Conservation (phyloP, 257 asterid species). For the Nicotiana noctiflora region DNA sequence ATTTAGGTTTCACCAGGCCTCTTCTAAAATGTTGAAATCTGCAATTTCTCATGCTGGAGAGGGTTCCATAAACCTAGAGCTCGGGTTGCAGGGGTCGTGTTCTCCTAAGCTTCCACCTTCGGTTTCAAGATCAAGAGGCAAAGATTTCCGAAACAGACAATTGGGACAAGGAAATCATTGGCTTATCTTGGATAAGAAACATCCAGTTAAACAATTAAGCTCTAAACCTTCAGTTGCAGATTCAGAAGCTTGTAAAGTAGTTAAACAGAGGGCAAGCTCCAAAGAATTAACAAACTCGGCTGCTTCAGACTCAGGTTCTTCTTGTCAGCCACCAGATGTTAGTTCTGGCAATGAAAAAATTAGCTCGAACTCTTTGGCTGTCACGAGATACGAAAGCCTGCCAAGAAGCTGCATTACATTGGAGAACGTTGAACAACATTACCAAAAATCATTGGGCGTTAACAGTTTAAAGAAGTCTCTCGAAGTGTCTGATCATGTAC, state of each 20-base stretch:
- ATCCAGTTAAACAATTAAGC: slow-evolving; percentile 10
- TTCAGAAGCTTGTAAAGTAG: slow-evolving; percentile 8
- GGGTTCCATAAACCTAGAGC: slow-evolving; percentile 7
- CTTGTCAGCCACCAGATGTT: slow-evolving; percentile 3
- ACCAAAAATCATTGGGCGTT: too few relatives aligned
- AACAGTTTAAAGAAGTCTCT: background rate
- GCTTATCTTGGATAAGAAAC: slow-evolving; percentile 12
- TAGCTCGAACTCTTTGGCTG: slow-evolving; percentile 5
- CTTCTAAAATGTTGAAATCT: slow-evolving; percentile 25
- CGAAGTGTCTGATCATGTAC: slow-evolving; percentile 21
- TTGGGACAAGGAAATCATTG: slow-evolving; percentile 13
- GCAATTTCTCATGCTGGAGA: slow-evolving; percentile 9
- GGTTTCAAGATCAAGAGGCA: slow-evolving; percentile 40
- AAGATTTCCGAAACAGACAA: slow-evolving; percentile 21
- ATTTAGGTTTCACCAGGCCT: slow-evolving; percentile 39
- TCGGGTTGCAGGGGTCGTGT: slow-evolving; percentile 15
- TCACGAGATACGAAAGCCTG: background rate
- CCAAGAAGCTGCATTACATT: slow-evolving; percentile 2
- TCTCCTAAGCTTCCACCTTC: slow-evolving; percentile 38
- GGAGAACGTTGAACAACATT: background rate
- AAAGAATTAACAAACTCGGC: background rate
- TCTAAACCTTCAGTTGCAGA: background rate
- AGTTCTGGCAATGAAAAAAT: background rate
- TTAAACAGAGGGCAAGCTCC: background rate
- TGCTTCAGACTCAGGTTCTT: slow-evolving; percentile 5